These are phyloP conservation scores for Mortierella sp. DNA, from an alignment of 371 early-diverging fungal species.

Conservation along the genomic window DNA sequence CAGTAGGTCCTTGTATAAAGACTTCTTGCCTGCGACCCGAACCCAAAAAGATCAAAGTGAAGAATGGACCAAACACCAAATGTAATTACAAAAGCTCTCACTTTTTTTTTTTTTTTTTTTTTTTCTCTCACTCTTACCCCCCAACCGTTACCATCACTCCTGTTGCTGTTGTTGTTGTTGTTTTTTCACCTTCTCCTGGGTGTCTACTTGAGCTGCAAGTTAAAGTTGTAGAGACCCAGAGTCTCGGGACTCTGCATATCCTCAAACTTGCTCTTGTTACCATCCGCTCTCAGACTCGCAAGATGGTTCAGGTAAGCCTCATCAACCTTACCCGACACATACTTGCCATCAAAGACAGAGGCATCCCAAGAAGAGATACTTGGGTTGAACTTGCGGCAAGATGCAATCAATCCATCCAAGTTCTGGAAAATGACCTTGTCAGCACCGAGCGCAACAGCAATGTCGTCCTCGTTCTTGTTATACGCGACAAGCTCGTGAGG, in stretches of 20 bases:
- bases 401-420: slow-evolving; percentile 82
- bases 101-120: no score
- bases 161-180: background rate
- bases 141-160: background rate
- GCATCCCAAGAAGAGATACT: slow-evolving; percentile 87
- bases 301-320: slow-evolving; percentile 81
- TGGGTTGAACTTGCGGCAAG: slow-evolving; percentile 86
- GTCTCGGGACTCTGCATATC: slow-evolving; percentile 67
- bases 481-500: slow-evolving; percentile 91
- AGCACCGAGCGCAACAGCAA: slow-evolving; percentile 91
- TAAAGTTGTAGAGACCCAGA: slow-evolving; percentile 71
- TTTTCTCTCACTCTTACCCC: no score
- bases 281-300: slow-evolving; percentile 71
- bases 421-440: slow-evolving; percentile 94
- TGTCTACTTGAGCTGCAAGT: slow-evolving; percentile 43
- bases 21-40: no score
- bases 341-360: slow-evolving; percentile 93
- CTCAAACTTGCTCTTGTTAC: slow-evolving; percentile 50
- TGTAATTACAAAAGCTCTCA: no score
- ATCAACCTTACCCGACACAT: slow-evolving; percentile 90
- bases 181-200: background rate
- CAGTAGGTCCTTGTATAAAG: no score
- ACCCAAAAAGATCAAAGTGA: no score
- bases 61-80: no score
- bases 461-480: slow-evolving; percentile 78